Conservation (phyloP, 129 eudicot genomes). For the Chrysanthemum lavandulifolium region DNA sequence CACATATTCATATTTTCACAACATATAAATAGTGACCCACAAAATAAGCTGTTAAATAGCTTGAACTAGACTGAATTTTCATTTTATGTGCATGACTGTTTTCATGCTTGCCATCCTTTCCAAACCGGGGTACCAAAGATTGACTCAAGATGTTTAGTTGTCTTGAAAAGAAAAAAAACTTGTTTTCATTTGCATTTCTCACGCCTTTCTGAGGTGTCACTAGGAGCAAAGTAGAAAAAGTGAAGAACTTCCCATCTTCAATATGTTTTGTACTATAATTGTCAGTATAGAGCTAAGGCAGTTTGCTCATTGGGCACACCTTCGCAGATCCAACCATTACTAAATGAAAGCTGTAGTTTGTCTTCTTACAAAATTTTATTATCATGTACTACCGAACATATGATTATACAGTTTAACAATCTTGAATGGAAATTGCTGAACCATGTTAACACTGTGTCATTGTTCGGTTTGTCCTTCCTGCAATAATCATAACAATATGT, state of each 20-base stretch:
- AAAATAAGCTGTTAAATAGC: no score
- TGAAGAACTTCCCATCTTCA: no score
- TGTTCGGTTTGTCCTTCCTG: background rate
- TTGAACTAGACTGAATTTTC: no score
- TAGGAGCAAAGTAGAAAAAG: no score
- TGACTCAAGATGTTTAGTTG: background rate
- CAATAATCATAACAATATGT: background rate
- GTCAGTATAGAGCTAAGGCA: background rate
- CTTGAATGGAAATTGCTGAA: background rate
- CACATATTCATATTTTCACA: no score
- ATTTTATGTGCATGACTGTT: background rate
- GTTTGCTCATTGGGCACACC: background rate
- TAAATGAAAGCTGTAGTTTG: background rate
- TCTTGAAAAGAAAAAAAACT: background rate
- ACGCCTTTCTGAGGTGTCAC: background rate
- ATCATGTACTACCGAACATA: no score
- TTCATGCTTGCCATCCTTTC: conserved; percentile 4
- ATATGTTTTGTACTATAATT: no score
- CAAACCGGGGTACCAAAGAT: conserved; percentile 9
- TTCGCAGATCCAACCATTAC: background rate
- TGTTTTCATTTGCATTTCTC: conserved; percentile 1
- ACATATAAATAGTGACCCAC: no score
- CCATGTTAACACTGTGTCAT: background rate
- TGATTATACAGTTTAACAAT: no score
- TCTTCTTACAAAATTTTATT: no score